Base-by-base conservation (phyloP, 495 filamentous ascomycete genomes). In the Hypoxylon cercidicola region DNA sequence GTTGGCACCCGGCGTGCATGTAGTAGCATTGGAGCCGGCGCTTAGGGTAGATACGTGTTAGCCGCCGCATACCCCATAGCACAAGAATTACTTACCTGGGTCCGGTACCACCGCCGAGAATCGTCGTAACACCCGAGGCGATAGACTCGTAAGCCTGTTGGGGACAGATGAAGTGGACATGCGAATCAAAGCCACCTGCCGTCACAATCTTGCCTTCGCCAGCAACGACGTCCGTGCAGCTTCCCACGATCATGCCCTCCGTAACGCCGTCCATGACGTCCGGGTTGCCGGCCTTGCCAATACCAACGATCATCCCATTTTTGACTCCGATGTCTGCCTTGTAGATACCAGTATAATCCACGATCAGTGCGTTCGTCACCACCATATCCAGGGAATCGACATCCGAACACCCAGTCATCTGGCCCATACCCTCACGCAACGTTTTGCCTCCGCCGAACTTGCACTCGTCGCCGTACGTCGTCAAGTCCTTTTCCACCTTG, bases 321-420 rank as follows among this genome's bases (percentile, higher is more conserved):
- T 93, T 96, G 69, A 99, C 89, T 32, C 96, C 95, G 74, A 99
- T 95, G 76, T 99, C 95, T 3, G 93, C 94, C 80, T 99, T 99
- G 82, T 90, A 95, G 66, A 99, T 97, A 40, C 95, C 95, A 13
- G 84, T 88, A 83, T 89, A 95, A 73, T 99, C 96, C 13, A 99
- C 84, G 23, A 99, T 87, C 66, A 99, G 75, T 10, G 96, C 96
- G 73, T 98, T 98, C 9, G 92, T 93, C 66, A 99, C 89, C 11
- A 97, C 88, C 54, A 94, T 87, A 72, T 99, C 95, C 65, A 97
- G 74, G 41, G 85, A 88, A 19, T 95, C 86, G 2, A 79, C 73
- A 68, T 93, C 87, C 4, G 83, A 73, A 49, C 90, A 82, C 16
- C 91, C 94, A 32, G 86, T 89, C 6, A 93, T 91, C 78, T 97